A percentile compares a stretch with the other conserved stretches of the same genome.
Evolutionary conservation across 371 early-diverging fungal genomes (phyloP).

Genomic region (Umbelopsis sp.): DNA sequence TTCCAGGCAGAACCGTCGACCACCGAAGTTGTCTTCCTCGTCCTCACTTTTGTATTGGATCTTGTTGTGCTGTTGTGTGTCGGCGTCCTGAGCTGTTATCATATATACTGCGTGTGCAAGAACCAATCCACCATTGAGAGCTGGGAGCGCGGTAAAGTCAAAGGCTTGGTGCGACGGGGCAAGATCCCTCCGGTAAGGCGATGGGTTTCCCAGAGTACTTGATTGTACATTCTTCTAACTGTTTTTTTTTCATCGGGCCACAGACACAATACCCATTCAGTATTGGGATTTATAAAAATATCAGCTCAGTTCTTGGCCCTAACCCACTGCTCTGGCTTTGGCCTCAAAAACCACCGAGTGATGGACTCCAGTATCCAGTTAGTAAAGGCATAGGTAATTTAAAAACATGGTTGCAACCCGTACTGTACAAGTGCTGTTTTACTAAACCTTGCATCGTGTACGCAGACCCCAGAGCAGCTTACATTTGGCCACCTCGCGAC

Average conservation of each 20-base stretch:
- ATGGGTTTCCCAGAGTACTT: background rate
- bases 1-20: constrained; percentile 62
- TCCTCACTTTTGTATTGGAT: constrained; percentile 75
- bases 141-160: constrained; percentile 83
- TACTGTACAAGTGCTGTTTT: too few species aligned
- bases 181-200: constrained; percentile 59
- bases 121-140: constrained; percentile 97
- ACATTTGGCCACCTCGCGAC: constrained; percentile 39
- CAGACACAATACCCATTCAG: constrained; percentile 90
- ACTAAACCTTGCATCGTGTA: too few species aligned
- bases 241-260: background rate
- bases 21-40: constrained; percentile 69
- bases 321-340: constrained; percentile 69
- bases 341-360: constrained; percentile 65
- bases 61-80: constrained; percentile 81
- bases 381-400: constrained; percentile 35
- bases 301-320: constrained; percentile 79
- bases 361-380: constrained; percentile 75
- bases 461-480: constrained; percentile 27
- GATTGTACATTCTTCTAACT: background rate
- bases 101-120: constrained; percentile 75
- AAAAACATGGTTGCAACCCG: too few species aligned
- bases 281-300: constrained; percentile 82
- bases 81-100: constrained; percentile 82
- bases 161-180: constrained; percentile 66